Conservation (phyloP, 192 early-diverging fungal genomes). For the Podochytrium sp. region DNA sequence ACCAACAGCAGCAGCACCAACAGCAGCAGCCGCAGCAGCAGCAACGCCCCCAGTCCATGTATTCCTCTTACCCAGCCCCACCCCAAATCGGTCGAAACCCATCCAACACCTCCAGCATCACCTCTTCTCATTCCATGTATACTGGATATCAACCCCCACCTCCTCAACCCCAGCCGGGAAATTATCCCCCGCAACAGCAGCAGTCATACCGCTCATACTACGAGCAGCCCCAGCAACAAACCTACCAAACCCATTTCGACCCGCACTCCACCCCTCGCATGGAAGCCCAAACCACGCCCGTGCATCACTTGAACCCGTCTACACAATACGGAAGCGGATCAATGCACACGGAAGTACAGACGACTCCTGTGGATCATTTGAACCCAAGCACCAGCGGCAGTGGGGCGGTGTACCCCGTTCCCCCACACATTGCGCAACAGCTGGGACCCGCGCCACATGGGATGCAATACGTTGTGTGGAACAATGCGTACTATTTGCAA, state of each 20-base stretch:
- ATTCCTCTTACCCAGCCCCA: no score
- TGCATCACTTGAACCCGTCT: not conserved
- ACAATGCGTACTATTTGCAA: not conserved
- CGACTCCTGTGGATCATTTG: not conserved
- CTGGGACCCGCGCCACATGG: not conserved
- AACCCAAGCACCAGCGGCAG: not conserved
- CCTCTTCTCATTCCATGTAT: no score
- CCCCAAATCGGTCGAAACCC: no score
- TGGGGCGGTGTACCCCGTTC: not conserved
- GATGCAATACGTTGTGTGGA: not conserved
- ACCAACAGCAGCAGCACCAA: slow-evolving; percentile 18
- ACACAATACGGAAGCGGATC: no score
- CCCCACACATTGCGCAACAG: not conserved
- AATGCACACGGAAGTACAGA: no score
- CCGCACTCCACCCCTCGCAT: not conserved
- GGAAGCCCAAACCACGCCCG: not conserved
- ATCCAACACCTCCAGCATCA: no score
- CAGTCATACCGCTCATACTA: not conserved
- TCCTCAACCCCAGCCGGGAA: not conserved
- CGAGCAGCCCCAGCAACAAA: slow-evolving; percentile 10
- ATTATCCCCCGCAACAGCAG: slow-evolving; percentile 13
- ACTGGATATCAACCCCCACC: no score
- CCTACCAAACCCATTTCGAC: not conserved
- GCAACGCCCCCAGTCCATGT: no score
- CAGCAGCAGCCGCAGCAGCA: not conserved